A percentile compares a stretch with the other conserved stretches of the same genome.
These are phyloP conservation scores for Cucumis cinereus DNA, from an alignment of 306 rosid species.

Conservation along the genomic window DNA sequence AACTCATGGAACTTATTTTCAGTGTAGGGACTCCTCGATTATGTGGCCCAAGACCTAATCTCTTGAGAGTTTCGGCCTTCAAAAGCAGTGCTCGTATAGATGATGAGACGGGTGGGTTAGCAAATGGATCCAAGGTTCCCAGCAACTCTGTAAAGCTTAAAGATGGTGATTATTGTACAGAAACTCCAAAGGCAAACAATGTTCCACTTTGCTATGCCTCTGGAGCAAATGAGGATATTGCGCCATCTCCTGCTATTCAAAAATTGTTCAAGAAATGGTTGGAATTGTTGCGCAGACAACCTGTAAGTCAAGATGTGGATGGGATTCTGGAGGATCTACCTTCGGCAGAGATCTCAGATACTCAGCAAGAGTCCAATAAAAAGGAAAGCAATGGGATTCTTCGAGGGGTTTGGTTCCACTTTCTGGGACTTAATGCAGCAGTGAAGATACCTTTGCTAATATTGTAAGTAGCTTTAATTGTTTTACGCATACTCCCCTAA, in stretches of 20 bases:
- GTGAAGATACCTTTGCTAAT: slow-evolving; percentile 61
- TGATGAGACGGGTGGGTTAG: slow-evolving; percentile 39
- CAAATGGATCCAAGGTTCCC: slow-evolving; percentile 43
- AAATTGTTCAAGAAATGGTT: slow-evolving; percentile 58
- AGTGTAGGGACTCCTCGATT: slow-evolving; percentile 70
- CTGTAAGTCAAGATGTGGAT: slow-evolving; percentile 38
- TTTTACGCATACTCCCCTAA: background rate
- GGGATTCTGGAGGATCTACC: slow-evolving; percentile 33
- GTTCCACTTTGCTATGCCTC: slow-evolving; percentile 49
- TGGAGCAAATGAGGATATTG: slow-evolving; percentile 38
- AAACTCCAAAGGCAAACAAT: slow-evolving; percentile 41
- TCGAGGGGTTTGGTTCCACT: slow-evolving; percentile 36
- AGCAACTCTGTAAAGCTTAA: slow-evolving; percentile 52
- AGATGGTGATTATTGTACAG: slow-evolving; percentile 33
- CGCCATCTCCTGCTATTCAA: slow-evolving; percentile 50
- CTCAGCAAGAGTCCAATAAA: slow-evolving; percentile 18
- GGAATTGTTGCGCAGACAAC: slow-evolving; percentile 45
- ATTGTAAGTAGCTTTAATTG: slow-evolving; percentile 48
- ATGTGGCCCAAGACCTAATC: slow-evolving; percentile 35
- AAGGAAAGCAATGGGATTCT: slow-evolving; percentile 29
- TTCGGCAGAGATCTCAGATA: slow-evolving; percentile 24
- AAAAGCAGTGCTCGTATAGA: slow-evolving; percentile 57
- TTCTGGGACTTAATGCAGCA: slow-evolving; percentile 47
- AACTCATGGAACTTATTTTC: slow-evolving; percentile 37
- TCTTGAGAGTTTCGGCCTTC: slow-evolving; percentile 55